Evolutionary conservation across 176 grass and related monocot genomes (phyloP), one percentile per base, ranked within the genome.

Genomic region (Otatea glauca): DNA sequence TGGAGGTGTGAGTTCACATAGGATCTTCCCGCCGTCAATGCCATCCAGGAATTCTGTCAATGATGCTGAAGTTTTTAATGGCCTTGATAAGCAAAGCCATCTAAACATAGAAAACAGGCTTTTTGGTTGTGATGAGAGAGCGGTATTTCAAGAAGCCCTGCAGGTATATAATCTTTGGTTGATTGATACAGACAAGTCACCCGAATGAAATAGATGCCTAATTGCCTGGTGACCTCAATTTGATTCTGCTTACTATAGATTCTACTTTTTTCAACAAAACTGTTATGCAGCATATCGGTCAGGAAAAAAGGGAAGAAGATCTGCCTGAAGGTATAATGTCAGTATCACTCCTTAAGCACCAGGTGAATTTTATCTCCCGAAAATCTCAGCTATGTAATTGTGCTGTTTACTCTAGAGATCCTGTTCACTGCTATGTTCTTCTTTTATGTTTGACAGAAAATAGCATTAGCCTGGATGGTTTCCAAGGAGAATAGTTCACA

Each of bases 391-490:
- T 70, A 64, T 84, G 62, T 81, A 53, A 64, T 74, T 83, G n/a
- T 37, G 65, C 6, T 65, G 39, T 72, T 83, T 68, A 61, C 82
- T 72, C 59, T 75, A 59, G 17, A 35, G 24, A 45, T 54, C 58
- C 54, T 83, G 47, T 68, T 80, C 32, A 76, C 56, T 71, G 75
- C 0, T 18, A 39, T 85, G 37, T 85, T 85, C 60, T 81, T 87
- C 48, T 76, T 79, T 92, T 67, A 72, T 81, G 65, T 85, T 89
- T 68, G 39, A 60, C 84, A 98, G 96, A 98, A 83, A 98, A 95
- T 93, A 76, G 93, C 93, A 50, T 88, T 98, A 85, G 83, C 91
- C 68, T 98, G 96, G 96, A 98, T 98, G 96, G 29, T 93, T 76
- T 89, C 92, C 25, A 98, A 87, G 74, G 96, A 98, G 87, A 92